These are phyloP conservation scores for Yarrowia porcina DNA, from an alignment of 805 yeast genomes.

Conservation along the genomic window DNA sequence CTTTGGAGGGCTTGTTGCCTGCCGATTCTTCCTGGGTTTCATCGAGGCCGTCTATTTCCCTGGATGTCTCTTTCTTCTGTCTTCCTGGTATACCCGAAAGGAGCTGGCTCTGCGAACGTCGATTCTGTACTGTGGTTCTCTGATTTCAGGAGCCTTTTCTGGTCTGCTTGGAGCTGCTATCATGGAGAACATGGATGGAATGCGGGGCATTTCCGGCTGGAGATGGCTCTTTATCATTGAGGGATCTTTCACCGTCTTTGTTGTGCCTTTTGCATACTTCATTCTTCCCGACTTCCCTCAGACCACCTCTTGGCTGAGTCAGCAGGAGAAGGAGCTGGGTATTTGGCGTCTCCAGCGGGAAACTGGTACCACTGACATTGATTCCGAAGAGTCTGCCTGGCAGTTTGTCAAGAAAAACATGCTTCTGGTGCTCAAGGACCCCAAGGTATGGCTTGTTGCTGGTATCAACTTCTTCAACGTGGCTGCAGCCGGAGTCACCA, in stretches of 20 bases:
- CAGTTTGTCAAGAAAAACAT: slow-evolving; percentile 17
- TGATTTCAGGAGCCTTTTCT: slow-evolving; percentile 51
- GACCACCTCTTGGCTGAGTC: slow-evolving; percentile 37
- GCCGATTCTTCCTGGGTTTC: slow-evolving; percentile 48
- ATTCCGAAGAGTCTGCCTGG: background rate
- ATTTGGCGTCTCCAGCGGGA: slow-evolving; percentile 30
- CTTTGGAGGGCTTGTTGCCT: slow-evolving; percentile 46
- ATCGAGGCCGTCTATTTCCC: slow-evolving; percentile 51
- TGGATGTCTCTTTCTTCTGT: slow-evolving; percentile 48
- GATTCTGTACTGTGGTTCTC: slow-evolving; percentile 50
- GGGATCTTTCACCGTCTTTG: slow-evolving; percentile 38
- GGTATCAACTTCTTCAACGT: slow-evolving; percentile 42
- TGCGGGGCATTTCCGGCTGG: slow-evolving; percentile 48
- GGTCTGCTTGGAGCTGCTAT: slow-evolving; percentile 57
- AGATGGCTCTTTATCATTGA: slow-evolving; percentile 56
- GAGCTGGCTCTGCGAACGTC: slow-evolving; percentile 52
- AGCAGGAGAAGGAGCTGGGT: slow-evolving; percentile 30
- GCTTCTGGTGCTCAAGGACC: slow-evolving; percentile 31
- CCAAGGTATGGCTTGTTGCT: slow-evolving; percentile 30
- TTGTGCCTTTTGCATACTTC: slow-evolving; percentile 46
- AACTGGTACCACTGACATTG: slow-evolving; percentile 18
- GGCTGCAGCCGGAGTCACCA: slow-evolving; percentile 59
- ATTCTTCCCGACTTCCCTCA: slow-evolving; percentile 54
- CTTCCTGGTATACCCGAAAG: slow-evolving; percentile 54
- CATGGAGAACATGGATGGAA: slow-evolving; percentile 44